These are phyloP conservation scores for Tuber brumale DNA, from an alignment of 495 filamentous ascomycete genomes.

Conservation along the genomic window DNA sequence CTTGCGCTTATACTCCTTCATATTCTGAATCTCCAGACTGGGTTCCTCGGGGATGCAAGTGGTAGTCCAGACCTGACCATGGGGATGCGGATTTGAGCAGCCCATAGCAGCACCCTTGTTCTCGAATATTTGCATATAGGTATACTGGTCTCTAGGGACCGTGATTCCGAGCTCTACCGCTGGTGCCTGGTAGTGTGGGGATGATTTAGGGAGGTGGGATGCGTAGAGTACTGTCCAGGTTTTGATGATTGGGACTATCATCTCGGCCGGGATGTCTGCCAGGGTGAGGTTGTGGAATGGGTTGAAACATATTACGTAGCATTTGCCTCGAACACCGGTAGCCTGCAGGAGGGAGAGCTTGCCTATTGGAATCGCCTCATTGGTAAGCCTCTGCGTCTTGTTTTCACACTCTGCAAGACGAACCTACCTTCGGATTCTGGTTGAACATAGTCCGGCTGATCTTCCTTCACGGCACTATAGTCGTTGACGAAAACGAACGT, in stretches of 20 bases:
- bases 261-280: conserved; percentile 64
- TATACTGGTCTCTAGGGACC: conserved; percentile 68
- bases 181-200: conserved; percentile 55
- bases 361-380: conserved; percentile 10
- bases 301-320: conserved; percentile 94
- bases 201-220: conserved; percentile 64
- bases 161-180: conserved; percentile 49
- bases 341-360: conserved; percentile 70
- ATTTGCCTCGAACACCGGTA: conserved; percentile 85
- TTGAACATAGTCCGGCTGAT: conserved; percentile 65
- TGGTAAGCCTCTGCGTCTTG: conserved; percentile 18
- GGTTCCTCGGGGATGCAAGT: conserved; percentile 85
- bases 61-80: conserved; percentile 94
- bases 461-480: conserved; percentile 92
- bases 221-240: conserved; percentile 87
- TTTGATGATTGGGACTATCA: conserved; percentile 69
- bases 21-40: conserved; percentile 63
- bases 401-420: conserved; percentile 42
- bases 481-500: conserved; percentile 98
- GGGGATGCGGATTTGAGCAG: conserved; percentile 96
- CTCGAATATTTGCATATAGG: conserved; percentile 99
- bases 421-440: conserved; percentile 43
- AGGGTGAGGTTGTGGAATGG: conserved; percentile 84
- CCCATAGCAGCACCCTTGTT: conserved; percentile 98
- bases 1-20: conserved; percentile 66